phyloP scores from a whole-genome alignment of 106 monocot species.

The Narthecium ossifragum region DNA sequence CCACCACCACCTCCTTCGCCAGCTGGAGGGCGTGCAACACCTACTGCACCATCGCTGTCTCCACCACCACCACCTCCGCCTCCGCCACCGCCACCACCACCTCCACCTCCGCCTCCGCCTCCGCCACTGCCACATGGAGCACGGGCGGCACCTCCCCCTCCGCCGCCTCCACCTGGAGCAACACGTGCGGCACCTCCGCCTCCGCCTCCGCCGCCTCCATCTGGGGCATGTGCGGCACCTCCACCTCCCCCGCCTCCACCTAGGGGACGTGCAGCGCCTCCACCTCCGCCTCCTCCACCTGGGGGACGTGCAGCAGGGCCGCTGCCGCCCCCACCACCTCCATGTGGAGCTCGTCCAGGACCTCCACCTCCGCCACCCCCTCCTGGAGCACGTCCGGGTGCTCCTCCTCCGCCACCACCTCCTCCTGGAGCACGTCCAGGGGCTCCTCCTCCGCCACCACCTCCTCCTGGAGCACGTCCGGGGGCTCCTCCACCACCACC shows the following conservation, averaged over 20 bases:
- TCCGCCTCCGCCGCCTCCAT: conserved; percentile 20
- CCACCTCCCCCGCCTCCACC: conserved; percentile 12
- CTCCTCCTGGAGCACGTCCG: not conserved
- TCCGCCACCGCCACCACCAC: conserved; percentile 16
- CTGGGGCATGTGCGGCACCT: not conserved
- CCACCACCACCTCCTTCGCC: conserved; percentile 3
- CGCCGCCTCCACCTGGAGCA: conserved; percentile 8
- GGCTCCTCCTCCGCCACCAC: conserved; percentile 14
- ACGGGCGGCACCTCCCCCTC: not conserved
- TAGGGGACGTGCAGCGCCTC: not conserved
- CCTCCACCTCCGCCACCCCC: conserved; percentile 10
- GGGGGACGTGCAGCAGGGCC: conserved; percentile 5
- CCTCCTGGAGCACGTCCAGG: conserved; percentile 1
- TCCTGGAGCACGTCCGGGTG: conserved; percentile 1
- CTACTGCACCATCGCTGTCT: not conserved
- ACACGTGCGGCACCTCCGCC: conserved; percentile 1
- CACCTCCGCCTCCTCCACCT: conserved; percentile 20
- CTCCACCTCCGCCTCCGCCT: not conserved
- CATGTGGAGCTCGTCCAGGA: not conserved
- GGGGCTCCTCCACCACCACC: conserved; percentile 5
- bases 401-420: conserved; percentile 4
- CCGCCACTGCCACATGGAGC: not conserved
- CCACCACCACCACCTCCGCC: conserved; percentile 7
- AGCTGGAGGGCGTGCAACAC: not conserved
- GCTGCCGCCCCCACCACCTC: conserved; percentile 30